phyloP scores from a whole-genome alignment of 441 rosid genomes.

The Hura crepitans region DNA sequence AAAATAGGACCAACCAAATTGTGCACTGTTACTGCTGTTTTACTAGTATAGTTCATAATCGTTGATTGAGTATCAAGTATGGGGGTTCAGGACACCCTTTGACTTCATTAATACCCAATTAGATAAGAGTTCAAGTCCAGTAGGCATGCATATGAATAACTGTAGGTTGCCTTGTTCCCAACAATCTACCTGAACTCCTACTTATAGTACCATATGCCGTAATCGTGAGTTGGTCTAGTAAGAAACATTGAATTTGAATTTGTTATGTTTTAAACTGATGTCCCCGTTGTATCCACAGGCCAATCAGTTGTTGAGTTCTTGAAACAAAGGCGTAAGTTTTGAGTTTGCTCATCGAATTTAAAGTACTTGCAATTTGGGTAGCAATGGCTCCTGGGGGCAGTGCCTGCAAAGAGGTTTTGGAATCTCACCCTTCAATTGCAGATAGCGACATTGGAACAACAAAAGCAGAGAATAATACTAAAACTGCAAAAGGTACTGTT shows the following conservation, averaged over 20 bases:
- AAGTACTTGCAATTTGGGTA: constrained; percentile 16
- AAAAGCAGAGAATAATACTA: constrained; percentile 29
- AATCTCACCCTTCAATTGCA: constrained; percentile 27
- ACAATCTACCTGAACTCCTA: not conserved
- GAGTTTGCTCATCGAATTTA: constrained; percentile 16
- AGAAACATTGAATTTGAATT: constrained; percentile 9
- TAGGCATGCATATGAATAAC: not conserved
- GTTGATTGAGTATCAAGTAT: not conserved
- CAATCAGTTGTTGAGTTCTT: constrained; percentile 15
- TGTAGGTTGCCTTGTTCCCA: not conserved
- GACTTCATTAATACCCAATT: too few species aligned
- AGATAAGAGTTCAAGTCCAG: not conserved
- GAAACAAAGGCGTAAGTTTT: constrained; percentile 14
- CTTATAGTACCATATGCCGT: not conserved
- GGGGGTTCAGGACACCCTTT: not conserved
- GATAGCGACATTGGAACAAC: constrained; percentile 30
- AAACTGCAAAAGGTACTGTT: constrained; percentile 17
- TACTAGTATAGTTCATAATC: not conserved
- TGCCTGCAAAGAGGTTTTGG: constrained; percentile 40
- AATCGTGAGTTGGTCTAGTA: not conserved
- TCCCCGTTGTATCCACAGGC: constrained; percentile 20
- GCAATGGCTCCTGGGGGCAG: constrained; percentile 49
- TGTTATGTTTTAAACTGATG: constrained; percentile 10
- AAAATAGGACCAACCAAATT: not conserved
- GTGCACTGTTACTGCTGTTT: not conserved